Evolutionary conservation across 805 yeast species (phyloP).

Genomic region (Wickerhamiella alocasiicola): DNA sequence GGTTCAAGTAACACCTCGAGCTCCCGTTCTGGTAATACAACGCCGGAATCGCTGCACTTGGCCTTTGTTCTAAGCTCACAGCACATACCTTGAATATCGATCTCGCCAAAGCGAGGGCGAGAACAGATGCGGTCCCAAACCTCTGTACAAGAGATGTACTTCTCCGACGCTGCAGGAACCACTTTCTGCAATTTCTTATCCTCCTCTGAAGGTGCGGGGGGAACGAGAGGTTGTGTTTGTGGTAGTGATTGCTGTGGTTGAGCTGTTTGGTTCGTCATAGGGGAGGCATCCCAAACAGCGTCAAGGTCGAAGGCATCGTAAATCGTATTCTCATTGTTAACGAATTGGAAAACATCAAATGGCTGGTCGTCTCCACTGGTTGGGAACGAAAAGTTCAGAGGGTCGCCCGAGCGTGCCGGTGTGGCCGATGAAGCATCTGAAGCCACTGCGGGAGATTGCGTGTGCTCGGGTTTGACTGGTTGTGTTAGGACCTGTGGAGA

Average conservation of each 20-base stretch:
- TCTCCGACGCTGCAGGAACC: slow-evolving; percentile 24
- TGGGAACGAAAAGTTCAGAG: slow-evolving; percentile 3
- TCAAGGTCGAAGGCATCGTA: slow-evolving; percentile 12
- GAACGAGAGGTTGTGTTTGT: neutral
- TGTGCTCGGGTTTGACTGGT: neutral
- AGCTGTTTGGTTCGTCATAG: neutral
- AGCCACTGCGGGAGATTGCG: neutral
- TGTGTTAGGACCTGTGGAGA: neutral
- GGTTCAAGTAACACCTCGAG: slow-evolving; percentile 35
- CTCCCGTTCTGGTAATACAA: slow-evolving; percentile 69
- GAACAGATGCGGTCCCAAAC: slow-evolving; percentile 93
- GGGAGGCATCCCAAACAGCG: slow-evolving; percentile 7
- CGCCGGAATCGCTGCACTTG: slow-evolving; percentile 88
- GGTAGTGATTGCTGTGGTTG: neutral
- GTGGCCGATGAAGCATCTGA: neutral
- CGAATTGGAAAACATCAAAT: slow-evolving; percentile 7
- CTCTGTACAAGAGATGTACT: slow-evolving; percentile 62
- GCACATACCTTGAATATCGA: slow-evolving; percentile 92
- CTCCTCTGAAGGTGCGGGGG: slow-evolving; percentile 10
- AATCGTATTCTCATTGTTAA: slow-evolving; percentile 12
- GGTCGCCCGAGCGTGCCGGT: neutral
- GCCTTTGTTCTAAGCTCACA: slow-evolving; percentile 81
- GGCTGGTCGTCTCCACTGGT: neutral
- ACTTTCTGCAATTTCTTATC: slow-evolving; percentile 15
- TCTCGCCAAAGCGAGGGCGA: slow-evolving; percentile 85